phyloP scores from a whole-genome alignment of 352 stramenopile species.

The Pythium biforme region DNA sequence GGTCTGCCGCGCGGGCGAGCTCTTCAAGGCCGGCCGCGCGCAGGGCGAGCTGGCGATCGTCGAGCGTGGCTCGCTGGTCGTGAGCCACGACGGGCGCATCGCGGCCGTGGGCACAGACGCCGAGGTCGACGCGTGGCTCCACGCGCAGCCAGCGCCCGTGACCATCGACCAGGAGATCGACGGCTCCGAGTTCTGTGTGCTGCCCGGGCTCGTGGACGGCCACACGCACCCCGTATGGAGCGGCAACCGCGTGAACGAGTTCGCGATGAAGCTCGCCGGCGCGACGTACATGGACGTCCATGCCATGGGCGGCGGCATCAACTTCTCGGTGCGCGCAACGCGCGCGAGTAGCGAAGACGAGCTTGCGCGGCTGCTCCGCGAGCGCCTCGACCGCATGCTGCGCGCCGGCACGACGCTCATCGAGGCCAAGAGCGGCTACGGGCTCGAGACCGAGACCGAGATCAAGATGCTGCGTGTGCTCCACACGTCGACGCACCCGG shows the following conservation, averaged over 20 bases:
- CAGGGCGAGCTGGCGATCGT: conserved; percentile 69
- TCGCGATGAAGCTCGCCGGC: conserved; percentile 84
- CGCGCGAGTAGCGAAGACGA: conserved; percentile 63
- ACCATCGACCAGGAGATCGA: conserved; percentile 75
- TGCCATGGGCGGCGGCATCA: conserved; percentile 73
- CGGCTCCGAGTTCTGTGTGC: conserved; percentile 59
- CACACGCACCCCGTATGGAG: conserved; percentile 86
- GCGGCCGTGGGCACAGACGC: conserved; percentile 55
- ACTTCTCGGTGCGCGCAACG: conserved; percentile 75
- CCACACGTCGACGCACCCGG: conserved; percentile 50
- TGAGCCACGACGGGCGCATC: conserved; percentile 53
- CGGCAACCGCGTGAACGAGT: conserved; percentile 83
- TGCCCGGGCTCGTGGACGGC: conserved; percentile 78
- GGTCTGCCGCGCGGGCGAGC: conserved; percentile 60
- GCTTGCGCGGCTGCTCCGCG: conserved; percentile 44
- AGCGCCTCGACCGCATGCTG: conserved; percentile 72
- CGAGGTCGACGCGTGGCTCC: conserved; percentile 59
- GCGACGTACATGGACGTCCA: conserved; percentile 87
- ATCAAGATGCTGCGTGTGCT: conserved; percentile 87
- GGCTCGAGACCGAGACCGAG: conserved; percentile 76
- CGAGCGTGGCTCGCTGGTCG: conserved; percentile 54
- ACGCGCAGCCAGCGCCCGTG: conserved; percentile 51
- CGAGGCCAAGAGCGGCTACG: conserved; percentile 84
- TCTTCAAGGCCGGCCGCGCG: conserved; percentile 58
- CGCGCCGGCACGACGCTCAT: conserved; percentile 71